Percentiles rank a stretch among this genome's conserved stretches.
Evolutionary conservation across 2,329 filamentous ascomycete species (phyloP).

Genomic region (Sclerotinia glacialis): DNA sequence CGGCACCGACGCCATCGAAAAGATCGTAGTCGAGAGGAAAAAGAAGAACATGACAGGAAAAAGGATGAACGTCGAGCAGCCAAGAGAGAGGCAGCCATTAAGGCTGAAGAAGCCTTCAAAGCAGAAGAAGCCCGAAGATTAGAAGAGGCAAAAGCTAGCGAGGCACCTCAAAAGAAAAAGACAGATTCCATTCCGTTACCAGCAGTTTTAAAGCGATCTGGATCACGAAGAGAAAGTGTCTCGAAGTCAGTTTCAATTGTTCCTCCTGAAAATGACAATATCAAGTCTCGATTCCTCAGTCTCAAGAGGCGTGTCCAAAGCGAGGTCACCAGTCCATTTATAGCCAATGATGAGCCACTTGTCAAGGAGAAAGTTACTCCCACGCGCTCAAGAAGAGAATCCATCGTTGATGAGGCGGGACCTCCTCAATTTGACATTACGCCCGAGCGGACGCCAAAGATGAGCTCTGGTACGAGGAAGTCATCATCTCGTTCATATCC

Average conservation of each 20-base stretch:
- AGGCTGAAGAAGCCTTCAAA: constrained; percentile 13
- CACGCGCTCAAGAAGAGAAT: constrained; percentile 4
- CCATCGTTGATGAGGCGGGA: constrained; percentile 2
- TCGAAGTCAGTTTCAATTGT: constrained; percentile 1
- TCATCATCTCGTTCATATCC: constrained; percentile 18
- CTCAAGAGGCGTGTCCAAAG: constrained; percentile 25
- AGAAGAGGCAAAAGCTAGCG: constrained; percentile 11
- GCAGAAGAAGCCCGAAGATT: not conserved
- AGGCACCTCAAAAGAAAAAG: constrained; percentile 1
- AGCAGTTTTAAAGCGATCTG: constrained; percentile 8
- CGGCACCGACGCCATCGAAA: constrained; percentile 28
- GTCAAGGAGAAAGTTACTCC: constrained; percentile 28
- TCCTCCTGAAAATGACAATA: constrained; percentile 11
- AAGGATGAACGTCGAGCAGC: constrained; percentile 33
- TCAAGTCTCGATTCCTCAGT: constrained; percentile 8
- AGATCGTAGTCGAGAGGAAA: constrained; percentile 36
- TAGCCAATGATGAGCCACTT: constrained; percentile 31
- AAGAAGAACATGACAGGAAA: constrained; percentile 37
- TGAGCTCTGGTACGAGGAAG: constrained; percentile 11
- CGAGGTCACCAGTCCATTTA: constrained; percentile 33
- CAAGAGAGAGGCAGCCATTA: constrained; percentile 21
- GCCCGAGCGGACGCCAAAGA: constrained; percentile 5
- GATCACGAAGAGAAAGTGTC: constrained; percentile 17
- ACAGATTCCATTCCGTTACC: not conserved
- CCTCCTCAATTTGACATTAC: constrained; percentile 16